Evolutionary conservation across 192 early-diverging fungal species (phyloP).

Genomic region (Spizellomyces punctatus): DNA sequence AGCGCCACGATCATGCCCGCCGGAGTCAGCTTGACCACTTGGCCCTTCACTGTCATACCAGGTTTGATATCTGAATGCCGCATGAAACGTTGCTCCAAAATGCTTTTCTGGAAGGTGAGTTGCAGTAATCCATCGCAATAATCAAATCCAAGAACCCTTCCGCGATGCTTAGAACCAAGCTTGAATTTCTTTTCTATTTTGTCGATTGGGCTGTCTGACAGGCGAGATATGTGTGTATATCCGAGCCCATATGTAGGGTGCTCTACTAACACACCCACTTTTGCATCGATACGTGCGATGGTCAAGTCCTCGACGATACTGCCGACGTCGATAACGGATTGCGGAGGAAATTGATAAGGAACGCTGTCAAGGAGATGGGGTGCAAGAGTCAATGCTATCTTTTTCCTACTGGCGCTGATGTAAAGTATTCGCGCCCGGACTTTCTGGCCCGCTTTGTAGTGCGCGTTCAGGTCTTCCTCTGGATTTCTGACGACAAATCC

Average conservation of each 20-base stretch:
- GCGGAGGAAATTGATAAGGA: not conserved
- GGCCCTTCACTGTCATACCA: constrained; percentile 57
- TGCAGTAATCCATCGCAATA: constrained; percentile 73
- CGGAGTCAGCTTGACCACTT: constrained; percentile 38
- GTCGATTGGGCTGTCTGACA: constrained; percentile 67
- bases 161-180: constrained; percentile 73
- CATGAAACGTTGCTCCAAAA: constrained; percentile 72
- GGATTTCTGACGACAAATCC: constrained; percentile 40
- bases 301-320: constrained; percentile 64
- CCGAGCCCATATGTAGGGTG: constrained; percentile 47
- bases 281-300: constrained; percentile 63
- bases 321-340: constrained; percentile 65
- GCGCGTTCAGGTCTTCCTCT: constrained; percentile 49
- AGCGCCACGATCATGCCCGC: constrained; percentile 45
- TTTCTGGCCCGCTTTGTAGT: constrained; percentile 64
- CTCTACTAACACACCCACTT: constrained; percentile 65
- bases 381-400: constrained; percentile 41
- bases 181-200: constrained; percentile 57
- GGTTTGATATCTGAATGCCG: constrained; percentile 66
- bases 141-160: constrained; percentile 78
- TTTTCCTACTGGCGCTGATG: constrained; percentile 49
- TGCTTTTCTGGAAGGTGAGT: constrained; percentile 69
- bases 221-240: constrained; percentile 69
- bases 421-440: constrained; percentile 75
- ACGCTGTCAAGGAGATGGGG: constrained; percentile 6